Evolutionary conservation across 441 rosid genomes (phyloP).

Genomic region (California macrophylla): DNA sequence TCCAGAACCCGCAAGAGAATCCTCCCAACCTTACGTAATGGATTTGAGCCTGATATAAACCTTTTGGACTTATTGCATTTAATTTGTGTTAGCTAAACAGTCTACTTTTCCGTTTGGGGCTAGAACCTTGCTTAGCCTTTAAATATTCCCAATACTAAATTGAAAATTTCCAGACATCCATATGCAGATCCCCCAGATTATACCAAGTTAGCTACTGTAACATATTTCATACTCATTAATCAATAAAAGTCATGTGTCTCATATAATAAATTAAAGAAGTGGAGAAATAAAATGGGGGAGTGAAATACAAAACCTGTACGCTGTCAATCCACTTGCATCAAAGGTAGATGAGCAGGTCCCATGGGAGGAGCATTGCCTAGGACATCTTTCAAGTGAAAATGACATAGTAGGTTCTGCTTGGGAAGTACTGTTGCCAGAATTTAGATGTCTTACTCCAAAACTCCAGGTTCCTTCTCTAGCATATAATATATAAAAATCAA

Average conservation of each 20-base stretch:
- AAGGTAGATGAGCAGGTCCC: constrained; percentile 67
- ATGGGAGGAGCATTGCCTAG: constrained; percentile 68
- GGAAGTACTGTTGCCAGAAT: constrained; percentile 24
- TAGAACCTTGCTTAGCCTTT: background rate
- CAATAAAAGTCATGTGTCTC: constrained; percentile 8
- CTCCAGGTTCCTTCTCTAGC: constrained; percentile 81
- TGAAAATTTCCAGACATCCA: constrained; percentile 6
- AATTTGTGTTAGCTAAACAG: no score
- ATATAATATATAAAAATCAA: constrained; percentile 70
- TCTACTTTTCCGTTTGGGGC: background rate
- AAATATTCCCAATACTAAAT: background rate
- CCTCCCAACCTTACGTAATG: background rate
- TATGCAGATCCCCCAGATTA: background rate
- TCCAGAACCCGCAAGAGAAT: background rate
- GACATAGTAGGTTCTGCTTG: constrained; percentile 50
- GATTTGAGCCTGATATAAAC: background rate
- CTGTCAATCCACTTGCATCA: constrained; percentile 86
- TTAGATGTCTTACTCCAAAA: constrained; percentile 56
- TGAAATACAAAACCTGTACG: constrained; percentile 53
- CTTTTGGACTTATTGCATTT: no score
- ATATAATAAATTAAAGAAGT: constrained; percentile 5
- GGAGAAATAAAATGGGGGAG: background rate
- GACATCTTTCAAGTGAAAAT: constrained; percentile 85
- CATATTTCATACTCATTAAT: constrained; percentile 1
- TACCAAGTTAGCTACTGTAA: background rate